Percentiles rank a stretch among this genome's conserved stretches.
Conservation (phyloP, 352 stramenopile genomes). For the Pythium dissotocum region DNA sequence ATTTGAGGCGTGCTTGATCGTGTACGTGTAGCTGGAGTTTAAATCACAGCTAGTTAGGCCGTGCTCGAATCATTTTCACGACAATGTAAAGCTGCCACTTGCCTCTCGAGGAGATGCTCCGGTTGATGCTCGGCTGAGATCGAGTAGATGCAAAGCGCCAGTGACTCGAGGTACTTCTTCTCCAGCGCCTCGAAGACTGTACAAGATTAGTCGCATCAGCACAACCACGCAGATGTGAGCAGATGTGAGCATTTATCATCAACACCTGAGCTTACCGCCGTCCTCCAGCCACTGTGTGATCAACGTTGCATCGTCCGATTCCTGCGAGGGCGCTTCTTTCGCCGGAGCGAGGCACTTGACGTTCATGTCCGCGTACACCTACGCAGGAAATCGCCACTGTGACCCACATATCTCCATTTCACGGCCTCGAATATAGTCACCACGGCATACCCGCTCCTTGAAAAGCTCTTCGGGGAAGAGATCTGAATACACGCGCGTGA, state of each 20-base stretch:
- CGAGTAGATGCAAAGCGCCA: constrained; percentile 40
- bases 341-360: constrained; percentile 41
- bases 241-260: background rate
- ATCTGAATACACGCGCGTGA: constrained; percentile 23
- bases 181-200: constrained; percentile 41
- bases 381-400: background rate
- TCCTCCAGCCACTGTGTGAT: constrained; percentile 46
- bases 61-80: background rate
- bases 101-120: constrained; percentile 40
- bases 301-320: constrained; percentile 30
- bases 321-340: constrained; percentile 23
- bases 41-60: background rate
- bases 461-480: constrained; percentile 40
- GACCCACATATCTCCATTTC: background rate
- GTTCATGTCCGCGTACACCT: constrained; percentile 45
- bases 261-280: constrained; percentile 23
- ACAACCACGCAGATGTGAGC: background rate
- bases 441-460: constrained; percentile 27
- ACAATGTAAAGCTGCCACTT: background rate
- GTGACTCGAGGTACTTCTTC: constrained; percentile 40
- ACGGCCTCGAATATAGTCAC: background rate
- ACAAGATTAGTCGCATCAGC: background rate
- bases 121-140: constrained; percentile 26
- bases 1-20: constrained; percentile 25
- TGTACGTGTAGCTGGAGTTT: constrained; percentile 40